Evolutionary conservation across 495 filamentous ascomycete genomes (phyloP), one percentile per base, ranked within the genome.

Genomic region (Neurospora hispaniola): DNA sequence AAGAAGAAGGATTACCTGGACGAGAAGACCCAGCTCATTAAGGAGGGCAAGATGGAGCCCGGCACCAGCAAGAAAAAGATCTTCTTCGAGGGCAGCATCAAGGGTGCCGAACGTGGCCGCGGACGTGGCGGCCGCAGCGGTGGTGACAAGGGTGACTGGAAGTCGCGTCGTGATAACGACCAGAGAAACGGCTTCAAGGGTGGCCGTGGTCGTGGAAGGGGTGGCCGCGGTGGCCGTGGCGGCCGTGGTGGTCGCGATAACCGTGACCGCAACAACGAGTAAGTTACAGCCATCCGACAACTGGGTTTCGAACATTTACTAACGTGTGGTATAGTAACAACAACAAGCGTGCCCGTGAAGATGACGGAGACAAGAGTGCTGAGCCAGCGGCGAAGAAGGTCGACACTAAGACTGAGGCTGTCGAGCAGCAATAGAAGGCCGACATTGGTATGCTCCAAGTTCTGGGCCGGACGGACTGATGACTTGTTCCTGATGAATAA

Each of bases 1-100:
- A 89, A 88, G 81, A 98, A 98, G 89, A 88, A 88, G 75, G 90
- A 89, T n/a, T 99, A 99, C 80, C 88, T 90, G 70, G 88, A 93
- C 35, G 86, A 89, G 79, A 97, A 97, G 85, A 85, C 86, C 43
- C 80, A 88, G 70, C 90, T 93, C 38, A 97, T 96, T 82, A 86
- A 89, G 74, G 87, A 89, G 9, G 94, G 93, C 40, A 88, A 87
- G 59, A 80, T 96, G 46, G 81, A 88, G 76, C 87, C 90, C 54
- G 87, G 82, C 62, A 75, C 73, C 42, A 59, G 54, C 69, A 72
- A 73, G 35, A 70, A 72, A 40, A 41, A 71, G 40, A 68, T 76
- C 1, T 83, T 82, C 72, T 83, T 73, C 69, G 80, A 83, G 76
- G 82, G 78, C 78, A 80, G 76, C 72, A 77, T 74, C 42, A 79